Evolutionary conservation across 2,329 filamentous ascomycete genomes (phyloP).

Genomic region (Pseudocercospora pini-densiflorae): DNA sequence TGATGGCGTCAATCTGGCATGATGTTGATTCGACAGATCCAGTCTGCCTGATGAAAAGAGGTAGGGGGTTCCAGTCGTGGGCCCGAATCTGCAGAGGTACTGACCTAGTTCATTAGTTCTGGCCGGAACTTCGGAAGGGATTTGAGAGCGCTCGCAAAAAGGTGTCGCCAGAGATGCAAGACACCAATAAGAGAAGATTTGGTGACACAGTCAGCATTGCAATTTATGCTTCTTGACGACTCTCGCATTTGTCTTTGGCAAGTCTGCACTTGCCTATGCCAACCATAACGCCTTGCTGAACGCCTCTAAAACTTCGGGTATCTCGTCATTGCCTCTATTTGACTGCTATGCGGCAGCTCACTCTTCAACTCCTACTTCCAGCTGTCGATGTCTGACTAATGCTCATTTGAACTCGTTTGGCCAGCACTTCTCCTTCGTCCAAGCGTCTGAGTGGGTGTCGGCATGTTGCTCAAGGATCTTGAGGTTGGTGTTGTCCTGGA

Average conservation of each 20-base stretch:
- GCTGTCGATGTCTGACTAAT: not conserved
- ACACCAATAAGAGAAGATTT: not conserved
- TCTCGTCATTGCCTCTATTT: not conserved
- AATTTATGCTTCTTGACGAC: not conserved
- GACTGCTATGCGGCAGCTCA: not conserved
- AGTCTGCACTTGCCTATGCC: not conserved
- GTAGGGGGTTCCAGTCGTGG: too few relatives aligned
- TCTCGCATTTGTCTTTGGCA: not conserved
- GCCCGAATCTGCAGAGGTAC: not conserved
- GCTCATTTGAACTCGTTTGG: conserved; percentile 44
- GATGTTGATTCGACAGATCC: too few relatives aligned
- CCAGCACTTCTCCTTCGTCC: conserved; percentile 65
- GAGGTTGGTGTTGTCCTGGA: conserved; percentile 54
- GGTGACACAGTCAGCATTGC: not conserved
- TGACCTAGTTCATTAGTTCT: not conserved
- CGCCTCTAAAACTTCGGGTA: not conserved
- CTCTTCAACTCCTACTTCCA: not conserved
- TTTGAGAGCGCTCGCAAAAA: not conserved
- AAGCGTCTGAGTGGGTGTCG: conserved; percentile 56
- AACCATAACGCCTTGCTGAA: not conserved
- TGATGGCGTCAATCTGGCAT: too few relatives aligned
- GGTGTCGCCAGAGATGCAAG: too few relatives aligned
- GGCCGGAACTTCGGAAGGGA: not conserved
- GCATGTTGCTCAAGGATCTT: conserved; percentile 60
- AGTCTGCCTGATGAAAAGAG: too few relatives aligned